Evolutionary conservation across 805 yeast species (phyloP), one percentile per base, ranked within the genome.

Genomic region (Yarrowia sp.): DNA sequence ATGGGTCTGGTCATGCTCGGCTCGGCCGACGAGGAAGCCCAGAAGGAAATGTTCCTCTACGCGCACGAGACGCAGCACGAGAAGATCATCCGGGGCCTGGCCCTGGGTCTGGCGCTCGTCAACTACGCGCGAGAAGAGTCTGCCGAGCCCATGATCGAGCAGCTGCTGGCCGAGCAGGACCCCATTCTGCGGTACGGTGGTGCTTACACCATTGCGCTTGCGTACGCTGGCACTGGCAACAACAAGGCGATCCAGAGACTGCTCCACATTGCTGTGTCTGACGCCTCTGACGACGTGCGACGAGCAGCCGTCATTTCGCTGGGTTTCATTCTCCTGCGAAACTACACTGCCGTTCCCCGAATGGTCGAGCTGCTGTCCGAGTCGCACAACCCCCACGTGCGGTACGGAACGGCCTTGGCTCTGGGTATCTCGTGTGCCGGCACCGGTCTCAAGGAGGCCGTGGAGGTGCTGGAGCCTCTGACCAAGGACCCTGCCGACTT

Each of bases 401-500:
- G 99, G 78, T 95, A 95, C 77, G 99, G 99, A 82, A 91, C 98
- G 41, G 97, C 98, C 1, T 83, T 95, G 87, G 99, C 99, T 0
- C 84, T 95, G 72, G 99, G 98, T 80, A 91, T 95, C 71, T 87
- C 98, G 3, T 93, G 98, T 83, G 97, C 98, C 32, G 99, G 99
- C 59, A 89, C 95, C 76, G 95, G 93, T 3, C 81, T 90, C 68
- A 87, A 88, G 70, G 88, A 94, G 48, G 98, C 99, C 0, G 85
- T 95, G 72, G 97, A 92, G 70, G 92, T 95, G 16, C 84, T 95
- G 72, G 97, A 91, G 80, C 97, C 98, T 42, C 85, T 95, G 81
- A 86, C 94, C 36, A 91, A 90, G 75, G 99, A 95, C 79, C 87
- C 97, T 1, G 96, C 92, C 53, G 99, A 95, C 79, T 95, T 94